These are phyloP conservation scores for Achaetomium macrosporum DNA, from an alignment of 2,329 filamentous ascomycete genomes.

Conservation along the genomic window DNA sequence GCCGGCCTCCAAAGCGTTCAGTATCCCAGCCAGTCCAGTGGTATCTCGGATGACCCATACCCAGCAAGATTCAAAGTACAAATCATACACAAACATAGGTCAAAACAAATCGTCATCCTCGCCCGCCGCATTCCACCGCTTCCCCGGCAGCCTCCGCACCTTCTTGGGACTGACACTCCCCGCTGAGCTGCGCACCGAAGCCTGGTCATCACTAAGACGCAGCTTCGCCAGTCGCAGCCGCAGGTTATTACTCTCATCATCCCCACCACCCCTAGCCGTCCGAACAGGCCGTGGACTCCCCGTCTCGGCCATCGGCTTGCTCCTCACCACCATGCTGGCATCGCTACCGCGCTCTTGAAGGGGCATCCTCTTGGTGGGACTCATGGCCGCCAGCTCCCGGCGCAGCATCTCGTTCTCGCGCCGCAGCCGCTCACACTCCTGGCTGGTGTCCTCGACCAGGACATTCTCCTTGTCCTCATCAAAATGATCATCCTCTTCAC, in stretches of 20 bases:
- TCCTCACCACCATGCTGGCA: constrained; percentile 14
- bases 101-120: constrained; percentile 39
- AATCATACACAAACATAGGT: constrained; percentile 5
- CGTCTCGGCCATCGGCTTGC: constrained; percentile 17
- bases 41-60: constrained; percentile 3
- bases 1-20: neutral
- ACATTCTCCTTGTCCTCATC: constrained; percentile 57
- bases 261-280: neutral
- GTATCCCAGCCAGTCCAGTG: neutral
- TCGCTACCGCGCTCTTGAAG: constrained; percentile 42
- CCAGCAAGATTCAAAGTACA: neutral
- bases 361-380: constrained; percentile 55
- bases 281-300: constrained; percentile 23
- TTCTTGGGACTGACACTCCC: constrained; percentile 46
- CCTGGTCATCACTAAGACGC: constrained; percentile 38
- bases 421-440: constrained; percentile 65
- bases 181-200: constrained; percentile 16
- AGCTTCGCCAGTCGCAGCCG: constrained; percentile 47
- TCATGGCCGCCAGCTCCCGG: constrained; percentile 58
- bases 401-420: constrained; percentile 59
- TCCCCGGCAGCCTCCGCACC: constrained; percentile 42
- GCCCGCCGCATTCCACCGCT: constrained; percentile 42
- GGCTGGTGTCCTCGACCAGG: constrained; percentile 57
- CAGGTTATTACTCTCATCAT: constrained; percentile 29
- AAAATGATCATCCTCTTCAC: constrained; percentile 32